phyloP scores from a whole-genome alignment of 1,284 basidiomycete genomes.

The Phylloporus gajari region DNA sequence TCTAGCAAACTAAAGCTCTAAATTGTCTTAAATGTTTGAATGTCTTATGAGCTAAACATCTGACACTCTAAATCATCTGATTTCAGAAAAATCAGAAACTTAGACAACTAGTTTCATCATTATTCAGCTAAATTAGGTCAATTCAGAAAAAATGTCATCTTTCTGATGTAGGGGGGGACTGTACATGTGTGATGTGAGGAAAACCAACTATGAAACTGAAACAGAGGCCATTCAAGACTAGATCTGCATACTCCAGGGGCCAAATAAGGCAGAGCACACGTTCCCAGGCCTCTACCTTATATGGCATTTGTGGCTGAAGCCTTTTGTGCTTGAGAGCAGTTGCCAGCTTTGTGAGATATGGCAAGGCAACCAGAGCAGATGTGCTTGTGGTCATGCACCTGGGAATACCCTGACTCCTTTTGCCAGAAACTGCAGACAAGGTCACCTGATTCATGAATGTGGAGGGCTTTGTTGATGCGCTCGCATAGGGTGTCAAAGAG shows the following conservation, averaged over 20 bases:
- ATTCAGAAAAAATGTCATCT: too few relatives aligned
- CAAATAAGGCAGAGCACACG: not conserved
- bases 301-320: not conserved
- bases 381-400: not conserved
- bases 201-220: not conserved
- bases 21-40: too few relatives aligned
- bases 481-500: not conserved
- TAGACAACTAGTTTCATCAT: too few relatives aligned
- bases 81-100: too few relatives aligned
- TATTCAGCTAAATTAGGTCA: too few relatives aligned
- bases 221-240: not conserved
- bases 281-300: not conserved
- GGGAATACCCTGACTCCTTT: not conserved
- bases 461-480: not conserved
- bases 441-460: not conserved
- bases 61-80: too few relatives aligned
- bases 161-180: too few relatives aligned
- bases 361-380: not conserved
- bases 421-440: not conserved
- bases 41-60: too few relatives aligned
- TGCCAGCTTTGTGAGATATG: not conserved
- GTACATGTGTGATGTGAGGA: not conserved
- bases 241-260: too few relatives aligned
- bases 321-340: not conserved
- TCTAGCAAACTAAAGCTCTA: too few relatives aligned